phyloP scores from a whole-genome alignment of 441 rosid genomes.

The Populus hybrid region DNA sequence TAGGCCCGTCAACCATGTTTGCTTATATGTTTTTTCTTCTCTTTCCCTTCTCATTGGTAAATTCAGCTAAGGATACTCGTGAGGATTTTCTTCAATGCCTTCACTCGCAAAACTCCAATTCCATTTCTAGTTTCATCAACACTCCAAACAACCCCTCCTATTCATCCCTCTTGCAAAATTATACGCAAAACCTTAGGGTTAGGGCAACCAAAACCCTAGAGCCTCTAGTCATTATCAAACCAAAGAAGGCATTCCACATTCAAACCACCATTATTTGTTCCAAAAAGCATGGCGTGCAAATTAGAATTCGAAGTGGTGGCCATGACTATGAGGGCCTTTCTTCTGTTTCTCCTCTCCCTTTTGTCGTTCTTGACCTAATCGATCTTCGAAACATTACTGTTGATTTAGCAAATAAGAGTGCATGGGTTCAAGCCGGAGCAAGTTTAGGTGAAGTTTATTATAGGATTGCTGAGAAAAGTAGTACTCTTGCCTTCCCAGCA shows the following conservation, averaged over 20 bases:
- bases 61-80: background rate
- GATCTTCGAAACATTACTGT: constrained; percentile 35
- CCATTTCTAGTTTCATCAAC: constrained; percentile 1
- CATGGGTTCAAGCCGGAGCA: constrained; percentile 63
- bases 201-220: constrained; percentile 22
- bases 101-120: background rate
- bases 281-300: constrained; percentile 8
- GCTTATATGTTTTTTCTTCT: background rate
- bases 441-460: constrained; percentile 59
- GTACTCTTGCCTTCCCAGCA: constrained; percentile 48
- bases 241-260: constrained; percentile 22
- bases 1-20: background rate
- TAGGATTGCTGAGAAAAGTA: constrained; percentile 39
- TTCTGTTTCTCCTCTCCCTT: constrained; percentile 28
- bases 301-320: constrained; percentile 21
- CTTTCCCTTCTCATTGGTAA: background rate
- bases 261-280: constrained; percentile 30
- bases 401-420: constrained; percentile 27
- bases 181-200: constrained; percentile 24
- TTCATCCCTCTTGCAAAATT: constrained; percentile 15
- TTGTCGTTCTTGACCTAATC: constrained; percentile 47
- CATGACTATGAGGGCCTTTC: constrained; percentile 22
- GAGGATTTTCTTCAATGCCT: constrained; percentile 14
- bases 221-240: constrained; percentile 14
- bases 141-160: constrained; percentile 23